Base-by-base conservation (phyloP, 805 yeast genomes). In the Pichia exigua region DNA sequence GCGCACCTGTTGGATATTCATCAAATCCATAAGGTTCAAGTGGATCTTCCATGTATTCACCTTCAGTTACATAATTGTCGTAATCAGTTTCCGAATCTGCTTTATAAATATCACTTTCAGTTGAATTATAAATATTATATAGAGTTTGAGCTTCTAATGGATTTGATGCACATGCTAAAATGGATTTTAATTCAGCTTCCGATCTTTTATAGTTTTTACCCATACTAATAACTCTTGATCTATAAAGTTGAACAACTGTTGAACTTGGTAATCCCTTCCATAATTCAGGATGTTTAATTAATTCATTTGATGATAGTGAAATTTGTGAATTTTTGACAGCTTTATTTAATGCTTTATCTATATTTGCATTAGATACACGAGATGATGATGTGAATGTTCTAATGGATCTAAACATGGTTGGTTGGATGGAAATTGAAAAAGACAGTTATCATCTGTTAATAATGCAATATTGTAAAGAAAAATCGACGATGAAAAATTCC, bases 231-330 rank as follows among this genome's bases (percentile, higher is more conserved):
- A 77, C 77, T 65, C 92, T 75, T 59, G 79, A 72, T 56, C 78
- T 72, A 63, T 80, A 86, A 54, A 86, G 71, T 53, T 77, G 77
- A 54, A 84, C 73, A 46, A 86, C 78, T 55, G 76, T 73, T 51
- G 81, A 79, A 17, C 86, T 77, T 15, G 87, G 83, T 52, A 84
- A 72, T 0, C 83, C 86, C 48, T 73, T 71, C 95, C 95, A 86
- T 49, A 77, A 74, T 51, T 78, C 79, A 3, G 95, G 95, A 50
- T 77, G 76, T 54, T 81, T 69, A 58, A 77, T 78, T 27, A 62
- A 47, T 17, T 54, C 54, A 17, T 49, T 46, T 3, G 54, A 52
- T 8, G 60, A 46, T 13, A 53, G 30, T 28, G 54, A 49, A 11
- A 54, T 26, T 30, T 51, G 27, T 8, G 51, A 43, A 32, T 60